A percentile compares a stretch with the other conserved stretches of the same genome.
These are phyloP conservation scores for Coniochaeta pulveracea DNA, from an alignment of 2,329 filamentous ascomycete genomes.

Conservation along the genomic window DNA sequence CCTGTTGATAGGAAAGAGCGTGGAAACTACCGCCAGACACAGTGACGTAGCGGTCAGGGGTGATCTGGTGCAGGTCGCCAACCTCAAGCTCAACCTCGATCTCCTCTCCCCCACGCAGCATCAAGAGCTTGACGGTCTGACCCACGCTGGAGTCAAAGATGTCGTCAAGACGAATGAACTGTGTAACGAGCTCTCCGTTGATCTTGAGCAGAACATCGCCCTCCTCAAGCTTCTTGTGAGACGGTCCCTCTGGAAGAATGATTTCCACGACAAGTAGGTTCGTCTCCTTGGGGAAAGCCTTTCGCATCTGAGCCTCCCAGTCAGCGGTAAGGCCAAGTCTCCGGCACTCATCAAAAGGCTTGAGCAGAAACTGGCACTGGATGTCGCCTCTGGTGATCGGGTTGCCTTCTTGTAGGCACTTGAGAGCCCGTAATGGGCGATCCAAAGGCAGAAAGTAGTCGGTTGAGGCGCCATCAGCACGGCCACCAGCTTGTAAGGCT, in stretches of 20 bases:
- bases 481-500: slow-evolving; percentile 85
- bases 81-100: slow-evolving; percentile 76
- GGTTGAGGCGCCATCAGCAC: slow-evolving; percentile 88
- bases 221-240: slow-evolving; percentile 77
- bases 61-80: slow-evolving; percentile 86
- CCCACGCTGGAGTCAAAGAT: slow-evolving; percentile 84
- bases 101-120: slow-evolving; percentile 83
- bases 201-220: slow-evolving; percentile 90
- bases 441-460: slow-evolving; percentile 96
- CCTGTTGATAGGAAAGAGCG: slow-evolving; percentile 92
- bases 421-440: slow-evolving; percentile 73
- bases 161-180: slow-evolving; percentile 84
- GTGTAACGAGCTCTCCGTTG: slow-evolving; percentile 84
- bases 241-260: slow-evolving; percentile 81
- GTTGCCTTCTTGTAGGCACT: slow-evolving; percentile 68
- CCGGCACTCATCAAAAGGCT: slow-evolving; percentile 94
- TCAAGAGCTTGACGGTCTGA: slow-evolving; percentile 62
- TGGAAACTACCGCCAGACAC: slow-evolving; percentile 94
- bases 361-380: slow-evolving; percentile 92
- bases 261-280: slow-evolving; percentile 97
- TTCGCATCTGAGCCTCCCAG: slow-evolving; percentile 77
- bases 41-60: slow-evolving; percentile 88
- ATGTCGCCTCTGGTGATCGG: slow-evolving; percentile 87
- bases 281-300: slow-evolving; percentile 81
- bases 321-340: slow-evolving; percentile 73